Conservation (phyloP, 2,329 filamentous ascomycete species). For the Macrophomina tecta region DNA sequence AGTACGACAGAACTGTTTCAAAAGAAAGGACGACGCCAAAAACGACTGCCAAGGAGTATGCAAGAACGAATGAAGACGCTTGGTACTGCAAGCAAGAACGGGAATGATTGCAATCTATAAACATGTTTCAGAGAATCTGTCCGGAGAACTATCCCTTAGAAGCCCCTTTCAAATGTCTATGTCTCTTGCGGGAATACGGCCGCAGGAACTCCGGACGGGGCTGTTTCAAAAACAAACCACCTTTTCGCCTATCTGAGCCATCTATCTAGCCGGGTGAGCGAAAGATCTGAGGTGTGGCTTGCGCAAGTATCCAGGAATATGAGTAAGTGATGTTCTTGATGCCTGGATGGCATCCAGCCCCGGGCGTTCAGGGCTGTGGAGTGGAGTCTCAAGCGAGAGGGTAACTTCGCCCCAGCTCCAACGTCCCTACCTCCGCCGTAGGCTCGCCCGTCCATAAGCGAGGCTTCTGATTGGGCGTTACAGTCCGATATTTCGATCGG, state of each 20-base stretch:
- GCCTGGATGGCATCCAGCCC: not conserved
- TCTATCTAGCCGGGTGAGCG: not conserved
- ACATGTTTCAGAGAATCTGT: not conserved
- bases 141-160: not conserved
- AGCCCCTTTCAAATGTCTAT: not conserved
- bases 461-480: not conserved
- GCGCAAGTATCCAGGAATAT: not conserved
- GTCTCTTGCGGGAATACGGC: not conserved
- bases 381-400: not conserved
- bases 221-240: not conserved
- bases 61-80: not conserved
- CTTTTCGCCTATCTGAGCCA: not conserved
- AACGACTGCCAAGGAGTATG: conserved; percentile 1
- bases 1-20: not conserved
- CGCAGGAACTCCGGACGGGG: not conserved
- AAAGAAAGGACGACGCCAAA: conserved; percentile 11
- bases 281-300: conserved; percentile 1
- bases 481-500: not conserved
- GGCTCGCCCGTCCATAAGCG: not conserved
- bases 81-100: not conserved
- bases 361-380: not conserved
- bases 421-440: not conserved
- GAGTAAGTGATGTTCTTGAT: conserved; percentile 2
- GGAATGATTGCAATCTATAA: not conserved
- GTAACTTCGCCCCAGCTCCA: not conserved